A percentile compares a stretch with the other conserved stretches of the same genome.
phyloP scores from a whole-genome alignment of 805 yeast genomes.

The Barnettozyma wickerhamii region DNA sequence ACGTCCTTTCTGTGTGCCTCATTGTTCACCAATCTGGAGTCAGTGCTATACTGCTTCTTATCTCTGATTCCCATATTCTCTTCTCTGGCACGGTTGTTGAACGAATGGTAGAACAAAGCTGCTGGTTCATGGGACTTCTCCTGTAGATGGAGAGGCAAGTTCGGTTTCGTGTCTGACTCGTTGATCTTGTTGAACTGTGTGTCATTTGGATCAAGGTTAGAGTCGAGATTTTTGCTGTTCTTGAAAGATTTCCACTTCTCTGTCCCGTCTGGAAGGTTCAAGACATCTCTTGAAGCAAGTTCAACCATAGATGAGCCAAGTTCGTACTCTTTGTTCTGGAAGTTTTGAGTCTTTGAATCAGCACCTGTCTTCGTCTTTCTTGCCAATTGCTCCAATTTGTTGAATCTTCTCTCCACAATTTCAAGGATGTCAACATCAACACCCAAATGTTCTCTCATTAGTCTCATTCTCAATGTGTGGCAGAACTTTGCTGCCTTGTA shows the following conservation, averaged over 20 bases:
- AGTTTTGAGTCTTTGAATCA: conserved; percentile 40
- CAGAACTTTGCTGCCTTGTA: conserved; percentile 85
- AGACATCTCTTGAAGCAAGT: conserved; percentile 64
- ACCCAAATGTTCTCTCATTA: conserved; percentile 97
- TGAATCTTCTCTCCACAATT: conserved; percentile 69
- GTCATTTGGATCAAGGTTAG: conserved; percentile 20
- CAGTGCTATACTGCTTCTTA: conserved; percentile 73
- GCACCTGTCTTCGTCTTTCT: conserved; percentile 20
- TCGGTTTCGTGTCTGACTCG: conserved; percentile 20
- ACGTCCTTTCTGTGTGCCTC: conserved; percentile 68
- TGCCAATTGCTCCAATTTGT: conserved; percentile 34
- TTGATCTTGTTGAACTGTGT: conserved; percentile 22
- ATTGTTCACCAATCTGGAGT: conserved; percentile 71
- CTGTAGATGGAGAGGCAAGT: conserved; percentile 20
- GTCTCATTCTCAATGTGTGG: conserved; percentile 78
- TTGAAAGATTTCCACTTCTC: conserved; percentile 36
- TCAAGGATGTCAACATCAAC: conserved; percentile 87
- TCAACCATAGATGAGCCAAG: conserved; percentile 68
- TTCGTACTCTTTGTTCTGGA: conserved; percentile 29
- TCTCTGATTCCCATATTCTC: conserved; percentile 85
- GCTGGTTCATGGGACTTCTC: conserved; percentile 18
- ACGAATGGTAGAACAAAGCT: conserved; percentile 43
- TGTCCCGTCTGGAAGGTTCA: conserved; percentile 46
- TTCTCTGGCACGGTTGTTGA: conserved; percentile 85
- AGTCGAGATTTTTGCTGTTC: conserved; percentile 2